Conservation (phyloP, 78 protist genomes). For the Cavenderia fasciculata region DNA sequence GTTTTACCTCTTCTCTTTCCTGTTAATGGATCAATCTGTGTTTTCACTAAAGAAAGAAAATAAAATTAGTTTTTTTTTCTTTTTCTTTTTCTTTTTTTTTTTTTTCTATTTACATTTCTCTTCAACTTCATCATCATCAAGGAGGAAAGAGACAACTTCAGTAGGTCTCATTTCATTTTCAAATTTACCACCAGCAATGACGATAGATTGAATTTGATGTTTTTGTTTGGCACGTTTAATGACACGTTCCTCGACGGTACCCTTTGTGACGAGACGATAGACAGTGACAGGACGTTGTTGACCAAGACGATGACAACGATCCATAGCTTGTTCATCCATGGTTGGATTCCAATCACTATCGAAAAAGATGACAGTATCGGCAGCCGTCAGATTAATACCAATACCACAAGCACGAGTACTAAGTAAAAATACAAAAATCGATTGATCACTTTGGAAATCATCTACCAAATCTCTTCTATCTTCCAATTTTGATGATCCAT, state of each 20-base stretch:
- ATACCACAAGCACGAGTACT: slow-evolving; percentile 98
- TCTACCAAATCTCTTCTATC: slow-evolving; percentile 91
- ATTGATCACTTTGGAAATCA: slow-evolving; percentile 84
- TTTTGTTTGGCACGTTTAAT: slow-evolving; percentile 93
- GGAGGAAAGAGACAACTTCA: slow-evolving; percentile 83
- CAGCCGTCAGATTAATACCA: slow-evolving; percentile 98
- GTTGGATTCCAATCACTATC: slow-evolving; percentile 99
- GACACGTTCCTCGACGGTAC: slow-evolving; percentile 95
- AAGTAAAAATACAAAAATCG: slow-evolving; percentile 91
- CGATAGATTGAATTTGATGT: slow-evolving; percentile 88
- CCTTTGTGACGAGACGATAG: slow-evolving; percentile 85
- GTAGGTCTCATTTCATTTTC: slow-evolving; percentile 50
- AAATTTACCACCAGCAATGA: slow-evolving; percentile 89
- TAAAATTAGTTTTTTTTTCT: background rate
- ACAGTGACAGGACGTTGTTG: slow-evolving; percentile 89
- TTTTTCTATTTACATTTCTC: slow-evolving; percentile 8
- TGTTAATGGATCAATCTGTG: slow-evolving; percentile 30
- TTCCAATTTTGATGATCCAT: slow-evolving; percentile 88
- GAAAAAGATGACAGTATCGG: slow-evolving; percentile 98
- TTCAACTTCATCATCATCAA: slow-evolving; percentile 87
- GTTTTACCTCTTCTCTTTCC: slow-evolving; percentile 60
- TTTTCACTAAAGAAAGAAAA: background rate
- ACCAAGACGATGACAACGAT: slow-evolving; percentile 96
- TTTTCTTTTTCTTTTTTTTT: background rate
- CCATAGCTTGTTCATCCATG: slow-evolving; percentile 95